Evolutionary conservation across 2,329 filamentous ascomycete species (phyloP).

Genomic region (Aspergillus niger): DNA sequence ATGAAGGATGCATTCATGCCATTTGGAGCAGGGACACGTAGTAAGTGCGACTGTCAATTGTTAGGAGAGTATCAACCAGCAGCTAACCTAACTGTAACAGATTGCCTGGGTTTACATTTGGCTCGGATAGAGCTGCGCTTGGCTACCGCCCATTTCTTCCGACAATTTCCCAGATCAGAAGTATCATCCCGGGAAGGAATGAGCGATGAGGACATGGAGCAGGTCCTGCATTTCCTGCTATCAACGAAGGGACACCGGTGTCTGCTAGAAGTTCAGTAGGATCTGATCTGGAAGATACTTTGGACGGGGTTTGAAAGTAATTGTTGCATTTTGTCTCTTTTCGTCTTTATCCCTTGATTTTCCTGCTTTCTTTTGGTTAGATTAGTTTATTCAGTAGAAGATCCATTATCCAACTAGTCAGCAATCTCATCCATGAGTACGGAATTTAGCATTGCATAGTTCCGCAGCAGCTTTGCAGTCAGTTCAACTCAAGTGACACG

Average conservation of each 20-base stretch:
- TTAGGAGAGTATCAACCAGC: background rate
- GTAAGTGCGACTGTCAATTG: constrained; percentile 21
- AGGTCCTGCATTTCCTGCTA: background rate
- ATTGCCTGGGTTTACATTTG: constrained; percentile 70
- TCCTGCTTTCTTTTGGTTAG: background rate
- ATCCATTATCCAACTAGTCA: too few species aligned
- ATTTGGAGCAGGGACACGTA: constrained; percentile 68
- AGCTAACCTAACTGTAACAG: constrained; percentile 14
- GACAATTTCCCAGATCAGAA: constrained; percentile 28
- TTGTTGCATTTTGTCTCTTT: too few species aligned
- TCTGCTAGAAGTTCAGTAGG: background rate
- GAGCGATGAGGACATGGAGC: constrained; percentile 43
- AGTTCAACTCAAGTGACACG: too few species aligned
- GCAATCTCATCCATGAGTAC: too few species aligned
- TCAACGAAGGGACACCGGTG: background rate
- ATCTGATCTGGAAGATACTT: background rate
- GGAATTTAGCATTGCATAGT: too few species aligned
- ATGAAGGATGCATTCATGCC: constrained; percentile 64
- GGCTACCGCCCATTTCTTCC: constrained; percentile 56
- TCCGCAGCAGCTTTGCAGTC: too few species aligned
- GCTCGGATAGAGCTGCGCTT: constrained; percentile 61
- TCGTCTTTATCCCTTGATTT: too few species aligned
- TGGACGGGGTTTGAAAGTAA: background rate
- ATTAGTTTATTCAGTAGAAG: background rate
- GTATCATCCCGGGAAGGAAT: constrained; percentile 27